These are phyloP conservation scores for Chrysopogon serrulatus DNA, from an alignment of 176 grass and related monocot species.

Conservation along the genomic window DNA sequence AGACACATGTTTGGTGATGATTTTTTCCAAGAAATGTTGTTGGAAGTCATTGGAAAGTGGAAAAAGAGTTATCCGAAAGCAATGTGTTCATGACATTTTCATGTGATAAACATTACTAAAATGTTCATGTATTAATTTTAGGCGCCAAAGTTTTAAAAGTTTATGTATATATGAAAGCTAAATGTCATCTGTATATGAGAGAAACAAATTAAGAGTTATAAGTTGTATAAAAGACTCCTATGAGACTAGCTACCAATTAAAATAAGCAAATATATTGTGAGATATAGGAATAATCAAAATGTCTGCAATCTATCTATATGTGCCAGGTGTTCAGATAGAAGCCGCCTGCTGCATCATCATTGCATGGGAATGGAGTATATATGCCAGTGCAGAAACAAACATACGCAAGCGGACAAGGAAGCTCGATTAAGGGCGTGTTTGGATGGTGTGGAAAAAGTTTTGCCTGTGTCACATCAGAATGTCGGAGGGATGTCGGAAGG, in stretches of 20 bases:
- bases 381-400: slow-evolving; percentile 8
- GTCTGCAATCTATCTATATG: too few relatives aligned
- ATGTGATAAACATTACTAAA: not conserved
- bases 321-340: too few relatives aligned
- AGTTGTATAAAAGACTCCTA: not conserved
- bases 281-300: too few relatives aligned
- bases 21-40: not conserved
- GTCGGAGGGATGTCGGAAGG: too few relatives aligned
- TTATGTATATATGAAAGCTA: not conserved
- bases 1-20: not conserved
- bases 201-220: not conserved
- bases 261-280: not conserved
- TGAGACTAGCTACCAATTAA: not conserved
- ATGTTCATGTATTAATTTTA: not conserved
- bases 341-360: too few relatives aligned
- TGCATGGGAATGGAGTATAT: not conserved
- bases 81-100: not conserved
- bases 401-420: slow-evolving; percentile 33
- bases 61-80: not conserved
- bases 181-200: not conserved
- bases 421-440: too few relatives aligned
- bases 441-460: too few relatives aligned
- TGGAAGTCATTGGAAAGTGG: not conserved
- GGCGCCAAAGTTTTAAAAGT: not conserved
- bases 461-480: too few relatives aligned